A percentile compares a stretch with the other conserved stretches of the same genome.
Conservation (phyloP, 768 basidiomycete species). For the Mycena vulgaris region DNA sequence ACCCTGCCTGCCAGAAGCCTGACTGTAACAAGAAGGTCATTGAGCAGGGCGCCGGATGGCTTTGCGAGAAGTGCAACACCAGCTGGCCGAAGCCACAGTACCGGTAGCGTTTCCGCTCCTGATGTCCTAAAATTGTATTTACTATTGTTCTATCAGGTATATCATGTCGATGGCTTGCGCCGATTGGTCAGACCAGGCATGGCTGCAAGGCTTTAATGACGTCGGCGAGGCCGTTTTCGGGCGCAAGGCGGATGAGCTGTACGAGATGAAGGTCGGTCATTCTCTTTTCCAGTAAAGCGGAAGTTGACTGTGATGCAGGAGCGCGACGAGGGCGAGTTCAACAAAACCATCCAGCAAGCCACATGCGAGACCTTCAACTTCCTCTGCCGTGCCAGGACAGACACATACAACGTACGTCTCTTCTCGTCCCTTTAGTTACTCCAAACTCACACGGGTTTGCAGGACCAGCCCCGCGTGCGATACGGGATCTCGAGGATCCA, state of each 20-base stretch:
- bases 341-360: constrained; percentile 72
- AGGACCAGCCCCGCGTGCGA: constrained; percentile 88
- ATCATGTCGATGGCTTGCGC: constrained; percentile 89
- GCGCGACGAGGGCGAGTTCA: constrained; percentile 71
- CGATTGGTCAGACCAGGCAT: constrained; percentile 92
- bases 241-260: constrained; percentile 83
- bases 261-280: constrained; percentile 73
- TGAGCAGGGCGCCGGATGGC: constrained; percentile 79
- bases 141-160: constrained; percentile 65
- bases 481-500: constrained; percentile 84
- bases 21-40: constrained; percentile 94
- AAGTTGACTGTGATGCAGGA: constrained; percentile 57
- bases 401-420: constrained; percentile 82
- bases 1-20: constrained; percentile 88
- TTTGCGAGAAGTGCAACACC: constrained; percentile 94
- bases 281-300: background rate
- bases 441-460: constrained; percentile 5
- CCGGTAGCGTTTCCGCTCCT: constrained; percentile 67
- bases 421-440: background rate
- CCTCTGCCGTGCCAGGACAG: constrained; percentile 88
- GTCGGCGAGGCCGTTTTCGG: constrained; percentile 84
- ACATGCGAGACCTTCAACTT: constrained; percentile 85
- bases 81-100: constrained; percentile 80
- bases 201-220: constrained; percentile 98
- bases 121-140: background rate